Evolutionary conservation across 225 moss, liverwort and hornwort species (phyloP), one percentile per base, ranked within the genome.

Genomic region (Anthoceros angustus): DNA sequence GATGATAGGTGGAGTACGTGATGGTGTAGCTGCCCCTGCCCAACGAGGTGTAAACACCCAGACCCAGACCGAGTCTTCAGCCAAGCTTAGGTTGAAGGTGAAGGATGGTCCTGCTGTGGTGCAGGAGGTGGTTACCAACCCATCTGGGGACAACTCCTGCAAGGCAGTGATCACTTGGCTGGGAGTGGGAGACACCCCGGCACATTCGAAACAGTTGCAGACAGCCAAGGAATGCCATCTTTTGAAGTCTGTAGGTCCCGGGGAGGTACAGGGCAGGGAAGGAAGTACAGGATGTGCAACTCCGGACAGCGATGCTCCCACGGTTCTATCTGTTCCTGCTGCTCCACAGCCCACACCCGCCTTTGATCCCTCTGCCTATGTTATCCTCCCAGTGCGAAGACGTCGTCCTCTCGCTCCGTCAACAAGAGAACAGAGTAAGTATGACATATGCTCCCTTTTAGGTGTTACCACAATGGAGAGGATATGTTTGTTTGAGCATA

Each of bases 1-100:
- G 55, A 55, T 55, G 55, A 55, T 55, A 55, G 55, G 55, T 55
- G 55, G 55, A 55, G 55, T 18, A 3, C 55, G 55, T 9, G 55
- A 18, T 55, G 23, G 55, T 0, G 14, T 23, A 55, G 55, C n/a
- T 55, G 4, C 16, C 55, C 12, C 18, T 18, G 7, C 55, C 55
- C 55, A 23, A 5, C 23, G 55, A 55, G 14, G n/a, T 18, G 55
- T 32, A 4, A 8, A 55, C 14, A 20, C 10, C 23, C 55, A 23
- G 55, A 23, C 8, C 1, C 8, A 55, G 18, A 7, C 55, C 8
- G 55, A 15, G 23, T 18, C 8, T 15, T 6, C 8, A 55, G 55
- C 7, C 3, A 15, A 7, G 55, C n/a, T 55, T 55, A 15, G 0
- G n/a, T 23, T 15, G 18, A 8, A 55, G 23, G 6, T 55, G 55